Evolutionary conservation across 495 filamentous ascomycete genomes (phyloP).

Genomic region (Tuber brumale): DNA sequence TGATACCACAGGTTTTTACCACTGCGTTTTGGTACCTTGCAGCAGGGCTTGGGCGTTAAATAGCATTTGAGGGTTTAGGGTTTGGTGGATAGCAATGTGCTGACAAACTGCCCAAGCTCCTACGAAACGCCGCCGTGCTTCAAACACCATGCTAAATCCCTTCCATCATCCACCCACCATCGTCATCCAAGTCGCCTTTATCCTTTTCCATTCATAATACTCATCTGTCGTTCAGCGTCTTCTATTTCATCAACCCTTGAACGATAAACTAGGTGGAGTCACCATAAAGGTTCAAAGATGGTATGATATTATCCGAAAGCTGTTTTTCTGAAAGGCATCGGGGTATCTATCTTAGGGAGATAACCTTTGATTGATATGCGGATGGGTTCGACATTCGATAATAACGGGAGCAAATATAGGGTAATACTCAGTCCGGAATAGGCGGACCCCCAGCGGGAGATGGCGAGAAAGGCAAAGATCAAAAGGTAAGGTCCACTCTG

Average conservation of each 20-base stretch:
- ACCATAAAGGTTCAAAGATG: constrained; percentile 20
- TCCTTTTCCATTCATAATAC: constrained; percentile 19
- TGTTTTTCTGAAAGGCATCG: constrained; percentile 4
- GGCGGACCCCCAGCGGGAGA: constrained; percentile 58
- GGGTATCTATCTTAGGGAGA: constrained; percentile 17
- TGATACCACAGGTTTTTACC: neutral
- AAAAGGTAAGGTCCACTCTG: constrained; percentile 62
- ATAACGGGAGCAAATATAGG: constrained; percentile 47
- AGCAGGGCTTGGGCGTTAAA: neutral
- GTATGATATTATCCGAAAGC: constrained; percentile 13
- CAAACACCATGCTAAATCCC: constrained; percentile 9
- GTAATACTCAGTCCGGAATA: constrained; percentile 83
- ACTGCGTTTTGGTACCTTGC: neutral
- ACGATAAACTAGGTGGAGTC: constrained; percentile 11
- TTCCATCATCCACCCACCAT: constrained; percentile 28
- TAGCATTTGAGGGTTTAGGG: neutral
- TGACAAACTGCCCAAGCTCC: neutral
- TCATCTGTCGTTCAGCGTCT: constrained; percentile 28
- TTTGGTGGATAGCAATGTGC: neutral
- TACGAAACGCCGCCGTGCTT: neutral
- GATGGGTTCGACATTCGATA: constrained; percentile 3
- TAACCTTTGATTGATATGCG: constrained; percentile 4
- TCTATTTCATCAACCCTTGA: constrained; percentile 9
- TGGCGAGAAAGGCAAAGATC: constrained; percentile 83
- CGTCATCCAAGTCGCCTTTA: constrained; percentile 22